Conservation (phyloP, 768 basidiomycete genomes). For the Pleurotus sapidus region DNA sequence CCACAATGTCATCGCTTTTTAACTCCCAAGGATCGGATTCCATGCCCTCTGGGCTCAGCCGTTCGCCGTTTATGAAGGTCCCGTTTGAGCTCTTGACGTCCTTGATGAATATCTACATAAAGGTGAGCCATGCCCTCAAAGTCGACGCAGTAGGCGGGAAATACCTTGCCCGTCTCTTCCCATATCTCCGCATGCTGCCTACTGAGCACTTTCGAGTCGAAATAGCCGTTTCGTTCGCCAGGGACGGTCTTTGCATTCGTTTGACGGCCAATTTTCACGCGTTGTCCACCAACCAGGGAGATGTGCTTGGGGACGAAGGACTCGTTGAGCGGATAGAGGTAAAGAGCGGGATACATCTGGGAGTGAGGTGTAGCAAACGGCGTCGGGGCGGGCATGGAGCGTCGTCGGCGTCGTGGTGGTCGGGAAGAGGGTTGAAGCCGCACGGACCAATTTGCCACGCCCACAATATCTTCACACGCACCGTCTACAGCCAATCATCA, state of each 20-base stretch:
- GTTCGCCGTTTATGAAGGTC: conserved; percentile 96
- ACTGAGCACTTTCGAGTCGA: conserved; percentile 92
- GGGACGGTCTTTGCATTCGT: conserved; percentile 96
- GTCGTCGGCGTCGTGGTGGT: no score
- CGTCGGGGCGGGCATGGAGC: conserved; percentile 23
- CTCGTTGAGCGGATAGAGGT: conserved; percentile 91
- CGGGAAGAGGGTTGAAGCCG: no score
- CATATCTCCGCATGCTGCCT: conserved; percentile 98
- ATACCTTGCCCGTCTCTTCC: conserved; percentile 87
- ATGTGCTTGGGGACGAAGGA: conserved; percentile 95
- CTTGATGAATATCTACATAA: conserved; percentile 86
- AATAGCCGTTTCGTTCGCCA: conserved; percentile 91
- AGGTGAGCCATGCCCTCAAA: conserved; percentile 6
- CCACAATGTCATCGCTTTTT: conserved; percentile 93
- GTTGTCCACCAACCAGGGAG: conserved; percentile 62
- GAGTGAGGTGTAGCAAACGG: conserved; percentile 14
- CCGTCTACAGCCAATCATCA: no score
- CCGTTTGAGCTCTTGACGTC: conserved; percentile 98
- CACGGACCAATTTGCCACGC: no score
- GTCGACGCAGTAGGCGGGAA: conserved; percentile 11
- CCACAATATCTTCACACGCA: background rate
- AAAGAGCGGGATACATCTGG: conserved; percentile 43
- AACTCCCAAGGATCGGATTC: conserved; percentile 94
- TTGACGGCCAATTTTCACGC: conserved; percentile 91
- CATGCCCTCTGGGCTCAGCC: conserved; percentile 83